Percentiles rank a stretch among this genome's conserved stretches.
Evolutionary conservation across 2,329 filamentous ascomycete genomes (phyloP).

Genomic region (Cladosporium sp.): DNA sequence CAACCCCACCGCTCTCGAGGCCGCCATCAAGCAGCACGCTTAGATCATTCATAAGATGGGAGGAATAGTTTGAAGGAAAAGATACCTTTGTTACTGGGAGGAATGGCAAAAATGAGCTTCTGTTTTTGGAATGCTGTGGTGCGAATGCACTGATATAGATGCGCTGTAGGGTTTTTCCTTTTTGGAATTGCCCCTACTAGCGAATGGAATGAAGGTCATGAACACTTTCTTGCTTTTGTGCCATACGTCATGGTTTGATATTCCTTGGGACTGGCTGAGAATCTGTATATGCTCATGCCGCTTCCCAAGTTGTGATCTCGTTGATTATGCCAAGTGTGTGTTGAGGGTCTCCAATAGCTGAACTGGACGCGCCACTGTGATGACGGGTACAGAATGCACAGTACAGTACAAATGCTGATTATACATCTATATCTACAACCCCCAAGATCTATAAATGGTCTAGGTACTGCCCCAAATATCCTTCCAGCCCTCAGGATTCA

Average conservation of each 20-base stretch:
- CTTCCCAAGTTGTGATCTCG: too few relatives aligned
- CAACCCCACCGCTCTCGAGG: slow-evolving; percentile 65
- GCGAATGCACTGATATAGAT: neutral
- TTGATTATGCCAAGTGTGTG: too few relatives aligned
- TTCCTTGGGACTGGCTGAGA: too few relatives aligned
- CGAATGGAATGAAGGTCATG: neutral
- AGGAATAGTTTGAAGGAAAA: neutral
- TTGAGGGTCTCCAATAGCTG: too few relatives aligned
- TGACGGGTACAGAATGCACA: too few relatives aligned
- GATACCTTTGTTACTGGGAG: neutral
- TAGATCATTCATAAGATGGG: neutral
- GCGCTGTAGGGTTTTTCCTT: neutral
- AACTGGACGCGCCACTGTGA: too few relatives aligned
- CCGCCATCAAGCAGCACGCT: slow-evolving; percentile 41
- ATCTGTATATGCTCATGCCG: too few relatives aligned
- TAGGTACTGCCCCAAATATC: slow-evolving; percentile 26
- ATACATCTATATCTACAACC: neutral
- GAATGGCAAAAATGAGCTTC: neutral
- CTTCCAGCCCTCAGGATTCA: slow-evolving; percentile 28
- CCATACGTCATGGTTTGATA: neutral
- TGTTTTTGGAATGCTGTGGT: neutral
- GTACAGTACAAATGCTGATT: too few relatives aligned
- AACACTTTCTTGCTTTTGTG: neutral
- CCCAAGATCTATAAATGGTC: neutral
- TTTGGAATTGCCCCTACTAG: neutral